Evolutionary conservation across 768 basidiomycete genomes (phyloP).

Genomic region (Ramaria sp.): DNA sequence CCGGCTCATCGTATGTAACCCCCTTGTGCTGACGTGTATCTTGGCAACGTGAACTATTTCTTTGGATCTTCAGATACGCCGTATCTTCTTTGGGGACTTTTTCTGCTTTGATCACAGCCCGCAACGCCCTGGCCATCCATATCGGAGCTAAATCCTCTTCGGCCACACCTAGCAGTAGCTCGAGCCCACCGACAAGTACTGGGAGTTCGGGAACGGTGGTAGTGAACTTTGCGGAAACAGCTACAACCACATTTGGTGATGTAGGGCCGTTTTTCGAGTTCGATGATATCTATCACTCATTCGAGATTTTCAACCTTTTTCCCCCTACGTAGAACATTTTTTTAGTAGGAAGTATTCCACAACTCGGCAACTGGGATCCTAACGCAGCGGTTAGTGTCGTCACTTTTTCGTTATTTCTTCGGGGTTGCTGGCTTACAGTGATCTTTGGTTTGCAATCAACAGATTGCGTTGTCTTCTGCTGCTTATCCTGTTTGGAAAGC

Average conservation of each 20-base stretch:
- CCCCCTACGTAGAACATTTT: conserved; percentile 39
- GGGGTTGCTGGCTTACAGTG: not conserved
- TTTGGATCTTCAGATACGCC: conserved; percentile 36
- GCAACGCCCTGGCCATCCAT: conserved; percentile 47
- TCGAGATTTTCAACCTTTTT: too few relatives aligned
- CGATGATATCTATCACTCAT: not conserved
- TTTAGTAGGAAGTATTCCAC: conserved; percentile 42
- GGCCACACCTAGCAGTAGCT: not conserved
- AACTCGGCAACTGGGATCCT: conserved; percentile 43
- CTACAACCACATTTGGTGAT: conserved; percentile 48
- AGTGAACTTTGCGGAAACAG: conserved; percentile 42
- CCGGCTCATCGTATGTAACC: conserved; percentile 41
- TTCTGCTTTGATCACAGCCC: conserved; percentile 36
- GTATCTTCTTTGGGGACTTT: conserved; percentile 38
- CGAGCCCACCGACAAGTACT: not conserved
- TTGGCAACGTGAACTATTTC: too few relatives aligned
- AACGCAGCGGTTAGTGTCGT: conserved; percentile 32
- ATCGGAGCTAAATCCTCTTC: conserved; percentile 23
- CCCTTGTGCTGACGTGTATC: too few relatives aligned
- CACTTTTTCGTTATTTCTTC: too few relatives aligned
- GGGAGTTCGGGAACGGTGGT: conserved; percentile 20
- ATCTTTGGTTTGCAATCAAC: not conserved
- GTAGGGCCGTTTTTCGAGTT: conserved; percentile 19
- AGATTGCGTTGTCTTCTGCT: conserved; percentile 43
- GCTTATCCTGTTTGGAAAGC: conserved; percentile 45